These are phyloP conservation scores for Candida multigemmis DNA, from an alignment of 805 yeast species.

Conservation along the genomic window DNA sequence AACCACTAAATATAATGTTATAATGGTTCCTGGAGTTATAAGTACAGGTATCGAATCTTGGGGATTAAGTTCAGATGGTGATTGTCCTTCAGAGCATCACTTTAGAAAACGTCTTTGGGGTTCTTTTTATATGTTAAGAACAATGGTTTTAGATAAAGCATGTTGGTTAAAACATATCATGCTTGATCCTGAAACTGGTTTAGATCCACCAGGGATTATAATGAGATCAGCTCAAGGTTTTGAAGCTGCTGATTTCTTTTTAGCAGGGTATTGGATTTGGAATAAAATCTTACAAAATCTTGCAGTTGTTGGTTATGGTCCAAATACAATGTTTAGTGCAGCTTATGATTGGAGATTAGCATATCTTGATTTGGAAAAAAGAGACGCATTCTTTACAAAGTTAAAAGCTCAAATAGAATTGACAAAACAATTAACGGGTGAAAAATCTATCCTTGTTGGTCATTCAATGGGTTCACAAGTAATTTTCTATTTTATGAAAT, in stretches of 20 bases:
- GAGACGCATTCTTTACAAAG: constrained; percentile 80
- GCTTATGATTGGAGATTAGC: constrained; percentile 96
- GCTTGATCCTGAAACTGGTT: constrained; percentile 84
- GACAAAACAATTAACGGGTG: constrained; percentile 37
- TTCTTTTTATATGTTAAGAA: constrained; percentile 85
- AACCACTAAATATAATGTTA: constrained; percentile 62
- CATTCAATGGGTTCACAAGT: constrained; percentile 98
- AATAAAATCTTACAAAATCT: constrained; percentile 88
- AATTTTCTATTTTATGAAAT: constrained; percentile 79
- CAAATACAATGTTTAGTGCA: constrained; percentile 84
- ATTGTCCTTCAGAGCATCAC: constrained; percentile 76
- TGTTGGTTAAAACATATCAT: constrained; percentile 92
- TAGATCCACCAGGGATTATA: constrained; percentile 79
- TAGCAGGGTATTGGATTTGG: constrained; percentile 99
- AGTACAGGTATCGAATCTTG: constrained; percentile 94
- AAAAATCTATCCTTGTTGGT: constrained; percentile 72
- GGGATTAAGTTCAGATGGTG: constrained; percentile 68
- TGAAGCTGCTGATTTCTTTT: constrained; percentile 93
- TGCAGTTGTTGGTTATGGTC: constrained; percentile 90
- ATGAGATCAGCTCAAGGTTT: constrained; percentile 92
- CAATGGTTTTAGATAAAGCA: constrained; percentile 83
- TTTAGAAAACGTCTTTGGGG: constrained; percentile 96
- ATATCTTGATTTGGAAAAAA: constrained; percentile 74
- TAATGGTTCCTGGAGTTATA: constrained; percentile 93
- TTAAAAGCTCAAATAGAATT: constrained; percentile 69